These are phyloP conservation scores for Fusarium bactridioides DNA, from an alignment of 2,329 filamentous ascomycete genomes.

Conservation along the genomic window DNA sequence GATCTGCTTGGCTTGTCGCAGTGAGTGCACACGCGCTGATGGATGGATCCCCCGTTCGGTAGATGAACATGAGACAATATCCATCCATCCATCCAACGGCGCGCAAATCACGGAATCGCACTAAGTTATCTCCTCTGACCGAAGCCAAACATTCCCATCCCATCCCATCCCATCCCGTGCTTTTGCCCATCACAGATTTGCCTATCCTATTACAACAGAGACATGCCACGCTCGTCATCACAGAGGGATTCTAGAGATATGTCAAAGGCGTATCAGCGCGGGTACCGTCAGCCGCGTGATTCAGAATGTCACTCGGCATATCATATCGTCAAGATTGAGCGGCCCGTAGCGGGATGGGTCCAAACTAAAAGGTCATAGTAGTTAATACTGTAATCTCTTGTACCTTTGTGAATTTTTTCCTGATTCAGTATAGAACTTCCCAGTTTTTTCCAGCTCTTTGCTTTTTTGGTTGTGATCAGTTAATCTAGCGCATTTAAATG, in stretches of 20 bases:
- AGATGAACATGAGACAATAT: neutral
- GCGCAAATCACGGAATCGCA: neutral
- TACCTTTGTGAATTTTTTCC: neutral
- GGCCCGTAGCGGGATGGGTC: slow-evolving; percentile 10
- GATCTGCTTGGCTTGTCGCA: neutral
- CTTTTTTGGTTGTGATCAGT: neutral
- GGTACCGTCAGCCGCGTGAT: neutral
- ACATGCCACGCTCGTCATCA: neutral
- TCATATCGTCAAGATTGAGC: neutral
- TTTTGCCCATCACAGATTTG: neutral
- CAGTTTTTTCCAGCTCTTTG: neutral
- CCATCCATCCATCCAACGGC: neutral
- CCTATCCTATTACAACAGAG: neutral
- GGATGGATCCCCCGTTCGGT: neutral
- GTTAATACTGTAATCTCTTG: neutral
- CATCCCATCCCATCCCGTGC: neutral
- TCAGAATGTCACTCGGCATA: neutral
- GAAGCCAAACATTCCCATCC: neutral
- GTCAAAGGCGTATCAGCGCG: neutral
- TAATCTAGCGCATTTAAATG: neutral
- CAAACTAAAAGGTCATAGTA: neutral
- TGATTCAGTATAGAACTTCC: neutral
- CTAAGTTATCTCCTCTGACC: neutral
- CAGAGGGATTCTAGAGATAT: neutral
- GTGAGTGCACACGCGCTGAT: neutral